Conservation (phyloP, 345 rosid genomes). For the Murraya paniculata region DNA sequence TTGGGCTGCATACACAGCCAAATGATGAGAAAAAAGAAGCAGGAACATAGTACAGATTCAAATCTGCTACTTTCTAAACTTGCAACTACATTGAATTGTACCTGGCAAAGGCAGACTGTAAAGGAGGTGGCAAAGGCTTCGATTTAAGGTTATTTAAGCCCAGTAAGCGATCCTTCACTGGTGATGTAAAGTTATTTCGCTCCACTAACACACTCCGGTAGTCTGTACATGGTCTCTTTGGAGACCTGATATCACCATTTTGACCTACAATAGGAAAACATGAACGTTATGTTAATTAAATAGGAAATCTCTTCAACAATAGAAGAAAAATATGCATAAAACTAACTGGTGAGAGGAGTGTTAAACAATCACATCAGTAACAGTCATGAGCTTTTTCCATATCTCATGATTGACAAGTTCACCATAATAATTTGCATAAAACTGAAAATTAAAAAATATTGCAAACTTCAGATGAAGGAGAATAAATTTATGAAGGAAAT, state of each 20-base stretch:
- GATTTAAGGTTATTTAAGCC: constrained; percentile 56
- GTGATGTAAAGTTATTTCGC: constrained; percentile 72
- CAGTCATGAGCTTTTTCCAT: not conserved
- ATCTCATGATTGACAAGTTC: not conserved
- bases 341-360: not conserved
- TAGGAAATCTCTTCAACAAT: not conserved
- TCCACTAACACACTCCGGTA: constrained; percentile 87
- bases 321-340: not conserved
- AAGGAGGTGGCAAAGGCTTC: constrained; percentile 63
- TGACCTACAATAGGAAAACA: constrained; percentile 55
- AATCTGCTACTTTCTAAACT: constrained; percentile 10
- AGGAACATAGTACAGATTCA: constrained; percentile 10
- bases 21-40: constrained; percentile 4
- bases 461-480: not conserved
- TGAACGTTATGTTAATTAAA: not conserved
- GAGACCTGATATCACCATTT: constrained; percentile 80
- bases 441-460: not conserved
- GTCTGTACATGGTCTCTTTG: constrained; percentile 60
- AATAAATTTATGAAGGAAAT: not conserved
- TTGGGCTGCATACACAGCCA: constrained; percentile 58
- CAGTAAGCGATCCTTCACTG: constrained; percentile 72
- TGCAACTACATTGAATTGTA: constrained; percentile 15
- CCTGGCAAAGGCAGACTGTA: constrained; percentile 91
- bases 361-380: not conserved
- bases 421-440: not conserved